Base-by-base conservation (phyloP, 2,329 filamentous ascomycete genomes). In the Penicillium sp. region DNA sequence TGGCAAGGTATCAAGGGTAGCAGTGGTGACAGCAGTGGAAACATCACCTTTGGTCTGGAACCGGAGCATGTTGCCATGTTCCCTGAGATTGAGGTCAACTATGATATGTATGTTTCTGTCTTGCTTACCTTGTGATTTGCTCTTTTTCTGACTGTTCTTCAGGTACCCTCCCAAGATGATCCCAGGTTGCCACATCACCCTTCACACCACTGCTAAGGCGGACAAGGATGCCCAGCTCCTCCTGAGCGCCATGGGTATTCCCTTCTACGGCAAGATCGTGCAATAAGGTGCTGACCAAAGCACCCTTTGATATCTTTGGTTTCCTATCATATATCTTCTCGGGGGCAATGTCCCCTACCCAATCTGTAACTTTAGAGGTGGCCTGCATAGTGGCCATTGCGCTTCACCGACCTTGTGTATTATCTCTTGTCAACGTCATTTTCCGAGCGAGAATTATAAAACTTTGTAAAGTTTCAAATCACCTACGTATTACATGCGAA, bases 61-160 rank as follows among this genome's bases (percentile, higher is more conserved):
- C 77, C 84, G 4, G 84, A 88, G 48, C 81, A 86, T 57, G 82
- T 95, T 60, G 82, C 85, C 41, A 74, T 87, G 55, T 98, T 97
- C 72, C 93, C 93, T 0, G 93, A 98, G 74, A 81, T 98, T 37
- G 90, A 96, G 70, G 82, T 89, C 60, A 96, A 95, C 74, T 95
- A 93, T 65, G 88, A 95, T 71, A 76, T 79, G 89, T 95, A 72
- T 78, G 87, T 79, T 18, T 11, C 44, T 29, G 35, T 16, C 23
- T 40, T 27, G 18, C 16, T 13, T 7, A 20, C 16, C 14, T 35
- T 26, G 11, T 28, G 18, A 20, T 5, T 31, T 34, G n/a, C 14
- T 9, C 14, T 13, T 11, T 32, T 35, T 31, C 50, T 53, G 47
- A 56, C 23, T 2, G 24, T 14, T 39, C 23, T 26, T 7, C 24